These are phyloP conservation scores for Trichophyton equinum DNA, from an alignment of 2,329 filamentous ascomycete genomes.

Conservation along the genomic window DNA sequence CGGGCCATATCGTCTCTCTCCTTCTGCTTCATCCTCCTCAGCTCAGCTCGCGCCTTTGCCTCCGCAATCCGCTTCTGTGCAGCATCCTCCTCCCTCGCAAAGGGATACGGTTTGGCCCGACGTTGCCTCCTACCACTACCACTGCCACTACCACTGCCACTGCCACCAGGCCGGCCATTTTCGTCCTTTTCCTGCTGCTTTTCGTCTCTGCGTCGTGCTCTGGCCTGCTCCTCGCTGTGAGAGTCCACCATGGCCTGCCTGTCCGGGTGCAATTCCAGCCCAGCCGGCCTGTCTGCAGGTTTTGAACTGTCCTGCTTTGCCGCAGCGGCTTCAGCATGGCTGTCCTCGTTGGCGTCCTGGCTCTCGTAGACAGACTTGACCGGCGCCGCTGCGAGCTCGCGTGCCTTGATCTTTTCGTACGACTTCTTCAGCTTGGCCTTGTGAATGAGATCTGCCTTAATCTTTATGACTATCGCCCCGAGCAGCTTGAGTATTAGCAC, in stretches of 20 bases:
- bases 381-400: constrained; percentile 32
- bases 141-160: constrained; percentile 17
- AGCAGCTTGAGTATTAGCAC: not conserved
- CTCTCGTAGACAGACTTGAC: constrained; percentile 24
- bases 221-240: not conserved
- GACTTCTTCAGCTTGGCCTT: constrained; percentile 89
- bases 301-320: constrained; percentile 16
- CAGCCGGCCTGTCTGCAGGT: constrained; percentile 14
- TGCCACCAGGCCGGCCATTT: constrained; percentile 17
- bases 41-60: constrained; percentile 51
- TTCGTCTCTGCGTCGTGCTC: not conserved
- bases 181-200: constrained; percentile 15
- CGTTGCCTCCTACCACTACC: constrained; percentile 20
- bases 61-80: constrained; percentile 47
- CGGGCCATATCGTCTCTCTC: constrained; percentile 55
- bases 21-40: constrained; percentile 57
- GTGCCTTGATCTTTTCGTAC: constrained; percentile 74
- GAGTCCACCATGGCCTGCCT: constrained; percentile 47
- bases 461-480: constrained; percentile 56
- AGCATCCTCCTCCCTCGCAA: constrained; percentile 57
- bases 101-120: constrained; percentile 37
- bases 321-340: constrained; percentile 14
- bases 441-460: constrained; percentile 77
- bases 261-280: constrained; percentile 43
- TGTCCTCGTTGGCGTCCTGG: constrained; percentile 21